Base-by-base conservation (phyloP, 345 rosid genomes). In the Melastoma malabathricum region DNA sequence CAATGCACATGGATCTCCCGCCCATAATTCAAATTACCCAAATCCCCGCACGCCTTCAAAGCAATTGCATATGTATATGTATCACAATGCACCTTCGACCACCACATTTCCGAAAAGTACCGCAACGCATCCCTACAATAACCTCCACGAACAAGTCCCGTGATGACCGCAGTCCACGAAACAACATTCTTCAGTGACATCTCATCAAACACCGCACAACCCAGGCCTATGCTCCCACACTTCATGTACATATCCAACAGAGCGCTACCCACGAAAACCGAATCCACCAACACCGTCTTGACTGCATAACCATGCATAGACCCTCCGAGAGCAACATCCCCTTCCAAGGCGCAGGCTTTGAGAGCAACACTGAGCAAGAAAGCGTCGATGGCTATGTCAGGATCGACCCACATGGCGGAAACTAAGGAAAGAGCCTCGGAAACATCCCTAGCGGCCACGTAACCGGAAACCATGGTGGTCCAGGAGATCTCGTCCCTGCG, bases 151-250 rank as follows among this genome's bases (percentile, higher is more conserved):
- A 84, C 92, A 57, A 90, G 72, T 38, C 87, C 92, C 0, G 84
- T 82, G 47, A 86, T 90, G 47, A 80, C 51, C 3, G 96, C 78
- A 47, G 98, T 86, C 96, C 96, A 90, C 0, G 98, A 76, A 23
- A 82, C 82, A 0, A 81, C 77, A 60, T 82, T 90, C 59, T 67
- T 74, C 9, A 50, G n/a, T 6, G 79, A 80, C 92, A 90, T 78
- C 59, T 77, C 89, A 44, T 64, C 63, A 49, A 90, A 90, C 15
- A 84, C 68, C 62, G 61, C 65, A 48, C 75, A 77, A 58, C 89
- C 79, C 27, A 60, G 46, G 10, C 76, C 71, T 6, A 74, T 63
- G 46, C 69, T 69, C 23, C 85, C 80, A 15, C 50, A 4, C 63
- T 79, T 82, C 14, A 64, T 50, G 67, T 90, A 86, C 96, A 84